Evolutionary conservation across 2,329 filamentous ascomycete species (phyloP).

Genomic region (Oidium heveae): DNA sequence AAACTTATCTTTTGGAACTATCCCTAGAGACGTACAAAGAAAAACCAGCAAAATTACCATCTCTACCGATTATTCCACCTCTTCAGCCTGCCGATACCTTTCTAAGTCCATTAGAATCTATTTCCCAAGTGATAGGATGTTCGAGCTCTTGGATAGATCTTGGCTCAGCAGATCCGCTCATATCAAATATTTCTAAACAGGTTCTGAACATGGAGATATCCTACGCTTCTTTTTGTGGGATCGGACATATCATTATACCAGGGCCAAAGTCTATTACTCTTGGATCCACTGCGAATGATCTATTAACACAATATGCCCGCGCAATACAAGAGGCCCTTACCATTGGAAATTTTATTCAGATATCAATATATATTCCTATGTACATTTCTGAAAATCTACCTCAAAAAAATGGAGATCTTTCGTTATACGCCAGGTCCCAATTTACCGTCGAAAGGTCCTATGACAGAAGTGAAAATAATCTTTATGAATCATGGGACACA

Average conservation of each 20-base stretch:
- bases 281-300: slow-evolving; percentile 21
- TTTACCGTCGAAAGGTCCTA: slow-evolving; percentile 15
- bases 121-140: slow-evolving; percentile 51
- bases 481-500: slow-evolving; percentile 71
- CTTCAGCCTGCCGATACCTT: slow-evolving; percentile 60
- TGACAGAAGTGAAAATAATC: slow-evolving; percentile 27
- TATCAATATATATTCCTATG: slow-evolving; percentile 67
- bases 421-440: slow-evolving; percentile 11
- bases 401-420: slow-evolving; percentile 16
- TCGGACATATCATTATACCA: slow-evolving; percentile 57
- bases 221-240: slow-evolving; percentile 87
- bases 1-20: slow-evolving; percentile 22
- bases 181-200: slow-evolving; percentile 70
- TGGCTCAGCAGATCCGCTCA: slow-evolving; percentile 54
- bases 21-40: slow-evolving; percentile 19
- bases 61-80: slow-evolving; percentile 35
- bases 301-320: slow-evolving; percentile 53
- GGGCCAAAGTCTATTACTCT: slow-evolving; percentile 44
- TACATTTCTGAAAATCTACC: slow-evolving; percentile 63
- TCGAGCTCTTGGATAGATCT: slow-evolving; percentile 88
- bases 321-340: slow-evolving; percentile 58
- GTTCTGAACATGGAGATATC: slow-evolving; percentile 75
- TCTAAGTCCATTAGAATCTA: slow-evolving; percentile 38
- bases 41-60: slow-evolving; percentile 19
- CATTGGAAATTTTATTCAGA: slow-evolving; percentile 49